phyloP scores from a whole-genome alignment of 1,284 basidiomycete species.

The Melampsora larici-populina region DNA sequence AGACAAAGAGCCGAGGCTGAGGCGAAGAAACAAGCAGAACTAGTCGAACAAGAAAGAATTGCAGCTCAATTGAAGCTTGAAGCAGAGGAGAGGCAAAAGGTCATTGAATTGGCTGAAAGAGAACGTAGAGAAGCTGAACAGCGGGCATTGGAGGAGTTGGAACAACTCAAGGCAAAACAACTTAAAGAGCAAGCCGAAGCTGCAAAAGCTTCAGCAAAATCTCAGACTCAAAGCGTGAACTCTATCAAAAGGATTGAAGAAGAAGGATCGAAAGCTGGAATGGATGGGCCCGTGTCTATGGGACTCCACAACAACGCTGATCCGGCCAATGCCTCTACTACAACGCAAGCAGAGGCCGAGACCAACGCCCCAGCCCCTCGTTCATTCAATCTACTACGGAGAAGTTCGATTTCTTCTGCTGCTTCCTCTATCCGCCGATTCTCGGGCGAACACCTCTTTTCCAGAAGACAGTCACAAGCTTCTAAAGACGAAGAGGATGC shows the following conservation, averaged over 20 bases:
- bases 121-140: neutral
- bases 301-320: too few relatives aligned
- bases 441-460: conserved; percentile 31
- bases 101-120: neutral
- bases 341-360: neutral
- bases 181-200: neutral
- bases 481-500: conserved; percentile 15
- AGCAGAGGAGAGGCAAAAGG: neutral
- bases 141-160: neutral
- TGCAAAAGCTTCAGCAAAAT: neutral
- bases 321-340: neutral
- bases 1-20: neutral
- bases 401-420: neutral
- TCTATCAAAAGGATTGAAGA: too few relatives aligned
- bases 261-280: too few relatives aligned
- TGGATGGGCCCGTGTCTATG: too few relatives aligned
- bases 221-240: too few relatives aligned
- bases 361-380: neutral
- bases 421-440: conserved; percentile 29
- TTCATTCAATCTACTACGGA: neutral
- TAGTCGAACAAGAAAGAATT: neutral
- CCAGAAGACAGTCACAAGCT: conserved; percentile 20
- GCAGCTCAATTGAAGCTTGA: neutral
- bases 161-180: neutral
- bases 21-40: neutral